A percentile compares a stretch with the other conserved stretches of the same genome.
These are phyloP conservation scores for Septoria linicola DNA, from an alignment of 2,329 filamentous ascomycete genomes.

Conservation along the genomic window DNA sequence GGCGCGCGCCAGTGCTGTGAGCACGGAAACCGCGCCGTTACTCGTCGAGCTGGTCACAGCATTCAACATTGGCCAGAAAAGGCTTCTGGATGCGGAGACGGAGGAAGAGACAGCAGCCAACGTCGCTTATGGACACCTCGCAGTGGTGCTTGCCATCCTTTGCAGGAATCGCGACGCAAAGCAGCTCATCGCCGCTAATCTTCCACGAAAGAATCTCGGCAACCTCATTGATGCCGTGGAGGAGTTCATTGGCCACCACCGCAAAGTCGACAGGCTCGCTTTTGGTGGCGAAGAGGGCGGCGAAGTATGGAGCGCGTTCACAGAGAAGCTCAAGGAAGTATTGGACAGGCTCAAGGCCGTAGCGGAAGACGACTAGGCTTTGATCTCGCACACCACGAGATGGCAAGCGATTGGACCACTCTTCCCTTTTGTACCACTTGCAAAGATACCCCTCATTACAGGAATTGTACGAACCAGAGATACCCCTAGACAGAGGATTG, in stretches of 20 bases:
- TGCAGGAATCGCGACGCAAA: slow-evolving; percentile 58
- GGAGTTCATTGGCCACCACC: slow-evolving; percentile 62
- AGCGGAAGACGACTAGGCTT: slow-evolving; percentile 1
- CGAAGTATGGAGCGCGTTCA: slow-evolving; percentile 51
- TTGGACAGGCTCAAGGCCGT: slow-evolving; percentile 40
- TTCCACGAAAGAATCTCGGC: slow-evolving; percentile 51
- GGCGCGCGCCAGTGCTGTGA: slow-evolving; percentile 43
- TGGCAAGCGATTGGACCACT: neutral
- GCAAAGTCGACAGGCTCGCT: slow-evolving; percentile 55
- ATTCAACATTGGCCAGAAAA: slow-evolving; percentile 33
- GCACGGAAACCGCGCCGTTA: slow-evolving; percentile 13
- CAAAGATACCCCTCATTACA: neutral
- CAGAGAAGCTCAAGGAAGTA: slow-evolving; percentile 54
- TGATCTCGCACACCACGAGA: neutral
- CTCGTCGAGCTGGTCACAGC: slow-evolving; percentile 31
- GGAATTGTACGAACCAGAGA: slow-evolving; percentile 4
- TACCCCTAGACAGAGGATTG: slow-evolving; percentile 1
- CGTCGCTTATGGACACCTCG: slow-evolving; percentile 82
- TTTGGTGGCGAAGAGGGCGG: slow-evolving; percentile 51
- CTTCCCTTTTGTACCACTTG: neutral
- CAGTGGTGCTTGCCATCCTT: slow-evolving; percentile 79
- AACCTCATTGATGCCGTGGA: slow-evolving; percentile 58
- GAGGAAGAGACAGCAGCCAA: slow-evolving; percentile 71
- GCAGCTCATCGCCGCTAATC: slow-evolving; percentile 30
- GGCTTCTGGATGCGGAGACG: slow-evolving; percentile 59